Evolutionary conservation across 1,284 basidiomycete species (phyloP), one percentile per base, ranked within the genome.

Genomic region (Athelia psychrophila): DNA sequence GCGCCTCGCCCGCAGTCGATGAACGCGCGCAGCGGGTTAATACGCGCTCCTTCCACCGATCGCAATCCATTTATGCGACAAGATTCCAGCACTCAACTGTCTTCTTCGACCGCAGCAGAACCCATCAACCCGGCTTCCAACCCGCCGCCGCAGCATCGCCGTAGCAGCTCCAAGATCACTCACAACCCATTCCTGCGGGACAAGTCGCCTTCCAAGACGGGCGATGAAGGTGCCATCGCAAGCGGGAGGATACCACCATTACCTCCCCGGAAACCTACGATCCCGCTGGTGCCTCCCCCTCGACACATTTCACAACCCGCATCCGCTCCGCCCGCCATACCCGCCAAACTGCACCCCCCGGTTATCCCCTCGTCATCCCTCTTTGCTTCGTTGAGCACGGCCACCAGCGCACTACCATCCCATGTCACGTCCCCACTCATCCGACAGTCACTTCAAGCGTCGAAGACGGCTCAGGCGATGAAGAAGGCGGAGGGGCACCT

Each of bases 401-500:
- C 13, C 64, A 50, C 60, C 62, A 19, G 49, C n/a, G n/a, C 20
- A 8, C 38, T 42, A 6, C 38, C 69, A 2, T 60, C 69, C 0
- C 80, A 83, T 53, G 63, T 77, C 40, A 82, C 76, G 20, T 81
- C 77, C 3, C 71, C 76, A 0, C 66, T 90, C 20, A 90, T 90
- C 65, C 79, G 79, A 54, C 86, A 88, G 62, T 83, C 80, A 20
- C 69, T 90, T 1, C 80, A 86, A 51, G 88, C 88, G 2, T 83
- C 78, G 50, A 85, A 85, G 56, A 78, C 80, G 0, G 88, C 79
- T 3, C 81, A 86, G 63, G 77, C 76, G 8, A 71, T 87, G 64
- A 87, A 88, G 65, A 78, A 79, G 49, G 82, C 79, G 0, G 83
- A 88, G 58, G 79, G 80, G 45, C 75, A 79, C 54, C 71, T 86